Evolutionary conservation across 129 eudicot genomes (phyloP).

Genomic region (Silybum marianum): DNA sequence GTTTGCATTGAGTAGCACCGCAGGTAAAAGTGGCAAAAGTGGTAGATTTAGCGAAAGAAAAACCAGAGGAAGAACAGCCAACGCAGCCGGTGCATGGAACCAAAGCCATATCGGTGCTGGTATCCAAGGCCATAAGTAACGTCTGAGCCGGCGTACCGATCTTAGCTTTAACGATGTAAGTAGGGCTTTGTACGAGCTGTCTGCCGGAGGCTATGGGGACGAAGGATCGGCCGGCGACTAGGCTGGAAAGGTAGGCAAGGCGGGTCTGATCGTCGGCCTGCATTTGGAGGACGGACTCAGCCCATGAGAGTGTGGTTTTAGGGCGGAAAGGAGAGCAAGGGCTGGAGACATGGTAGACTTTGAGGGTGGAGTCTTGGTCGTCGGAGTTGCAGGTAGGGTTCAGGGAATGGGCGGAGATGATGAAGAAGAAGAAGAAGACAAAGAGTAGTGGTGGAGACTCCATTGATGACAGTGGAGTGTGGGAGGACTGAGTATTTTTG

Average conservation of each 20-base stretch:
- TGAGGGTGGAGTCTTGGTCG: slow-evolving; percentile 56
- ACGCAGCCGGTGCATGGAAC: slow-evolving; percentile 75
- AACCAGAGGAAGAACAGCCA: slow-evolving; percentile 59
- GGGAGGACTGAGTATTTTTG: neutral
- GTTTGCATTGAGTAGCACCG: slow-evolving; percentile 62
- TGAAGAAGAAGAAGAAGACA: slow-evolving; percentile 10
- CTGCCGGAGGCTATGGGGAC: slow-evolving; percentile 74
- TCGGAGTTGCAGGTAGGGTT: slow-evolving; percentile 37
- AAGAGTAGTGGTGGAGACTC: slow-evolving; percentile 24
- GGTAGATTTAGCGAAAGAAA: slow-evolving; percentile 58
- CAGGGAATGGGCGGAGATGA: slow-evolving; percentile 9
- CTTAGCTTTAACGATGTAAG: slow-evolving; percentile 67
- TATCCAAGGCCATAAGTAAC: slow-evolving; percentile 74
- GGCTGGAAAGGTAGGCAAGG: slow-evolving; percentile 55
- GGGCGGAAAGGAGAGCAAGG: slow-evolving; percentile 73
- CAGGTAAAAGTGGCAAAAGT: slow-evolving; percentile 59
- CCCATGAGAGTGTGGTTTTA: slow-evolving; percentile 56
- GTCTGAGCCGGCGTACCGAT: slow-evolving; percentile 85
- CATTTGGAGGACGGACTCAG: slow-evolving; percentile 58
- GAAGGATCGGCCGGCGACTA: slow-evolving; percentile 57
- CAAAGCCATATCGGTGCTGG: slow-evolving; percentile 77
- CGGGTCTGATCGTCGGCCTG: slow-evolving; percentile 66
- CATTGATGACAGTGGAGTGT: slow-evolving; percentile 12
- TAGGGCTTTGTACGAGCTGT: slow-evolving; percentile 60
- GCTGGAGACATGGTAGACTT: slow-evolving; percentile 64